phyloP scores from a whole-genome alignment of 148 eudicot species.

The Spergularia marina region DNA sequence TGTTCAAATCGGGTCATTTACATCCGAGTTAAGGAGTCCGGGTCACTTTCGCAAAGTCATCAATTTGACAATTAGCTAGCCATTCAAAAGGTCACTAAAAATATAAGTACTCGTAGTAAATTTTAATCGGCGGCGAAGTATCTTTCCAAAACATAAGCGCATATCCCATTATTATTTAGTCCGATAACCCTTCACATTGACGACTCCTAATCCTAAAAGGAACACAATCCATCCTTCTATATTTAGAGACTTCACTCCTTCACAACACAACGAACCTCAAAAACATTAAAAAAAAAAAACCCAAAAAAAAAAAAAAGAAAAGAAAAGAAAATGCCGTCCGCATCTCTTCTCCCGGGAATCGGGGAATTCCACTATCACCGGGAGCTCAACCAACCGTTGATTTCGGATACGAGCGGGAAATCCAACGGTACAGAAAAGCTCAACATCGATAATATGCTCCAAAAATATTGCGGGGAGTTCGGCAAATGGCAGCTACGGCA shows the following conservation, averaged over 20 bases:
- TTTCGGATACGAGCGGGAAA: constrained; percentile 6
- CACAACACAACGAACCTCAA: neutral
- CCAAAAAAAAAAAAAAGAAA: too few species aligned
- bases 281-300: neutral
- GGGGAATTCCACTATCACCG: neutral
- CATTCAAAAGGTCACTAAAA: too few species aligned
- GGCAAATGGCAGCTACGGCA: constrained; percentile 78
- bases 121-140: too few species aligned
- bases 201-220: neutral
- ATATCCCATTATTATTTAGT: too few species aligned
- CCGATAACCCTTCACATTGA: too few species aligned
- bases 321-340: constrained; percentile 14
- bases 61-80: too few species aligned
- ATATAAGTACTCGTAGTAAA: too few species aligned
- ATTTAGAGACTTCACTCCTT: neutral
- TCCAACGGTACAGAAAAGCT: constrained; percentile 35
- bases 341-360: constrained; percentile 18
- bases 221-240: constrained; percentile 2
- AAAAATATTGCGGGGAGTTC: constrained; percentile 75
- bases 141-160: too few species aligned
- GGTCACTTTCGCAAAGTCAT: too few species aligned
- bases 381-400: constrained; percentile 26
- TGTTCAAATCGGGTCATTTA: too few species aligned
- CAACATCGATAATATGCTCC: constrained; percentile 68
- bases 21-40: too few species aligned